phyloP scores from a whole-genome alignment of 352 stramenopile genomes.

The Phytopythium cucurbitacearum region DNA sequence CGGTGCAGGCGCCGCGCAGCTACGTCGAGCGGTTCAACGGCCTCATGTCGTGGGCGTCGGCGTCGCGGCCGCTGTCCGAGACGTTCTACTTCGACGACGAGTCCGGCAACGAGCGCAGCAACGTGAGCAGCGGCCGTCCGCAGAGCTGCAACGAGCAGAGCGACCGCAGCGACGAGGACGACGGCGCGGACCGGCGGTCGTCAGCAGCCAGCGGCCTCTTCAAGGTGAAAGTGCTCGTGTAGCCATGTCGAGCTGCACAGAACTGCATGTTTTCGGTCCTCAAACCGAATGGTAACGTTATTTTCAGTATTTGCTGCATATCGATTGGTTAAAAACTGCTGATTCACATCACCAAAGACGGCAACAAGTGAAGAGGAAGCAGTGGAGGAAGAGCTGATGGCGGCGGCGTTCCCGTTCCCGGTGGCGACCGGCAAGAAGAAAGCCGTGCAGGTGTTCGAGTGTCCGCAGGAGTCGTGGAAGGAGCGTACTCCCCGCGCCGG shows the following conservation, averaged over 20 bases:
- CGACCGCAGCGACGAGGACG: constrained; percentile 2
- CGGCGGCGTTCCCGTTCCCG: constrained; percentile 63
- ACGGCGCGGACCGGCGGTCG: constrained; percentile 7
- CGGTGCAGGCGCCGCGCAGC: too few species aligned
- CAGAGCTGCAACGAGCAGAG: not conserved
- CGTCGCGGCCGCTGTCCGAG: not conserved
- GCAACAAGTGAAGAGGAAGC: not conserved
- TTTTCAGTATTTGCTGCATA: too few species aligned
- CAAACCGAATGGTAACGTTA: too few species aligned
- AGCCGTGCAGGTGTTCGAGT: constrained; percentile 72
- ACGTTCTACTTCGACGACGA: too few species aligned
- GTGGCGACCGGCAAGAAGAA: constrained; percentile 77
- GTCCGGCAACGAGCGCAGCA: too few species aligned
- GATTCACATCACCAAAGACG: not conserved
- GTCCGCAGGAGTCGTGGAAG: constrained; percentile 72
- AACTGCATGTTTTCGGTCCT: too few species aligned
- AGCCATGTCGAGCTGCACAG: constrained; percentile 1
- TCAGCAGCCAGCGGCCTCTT: constrained; percentile 36
- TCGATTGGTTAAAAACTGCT: not conserved
- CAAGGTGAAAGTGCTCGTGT: constrained; percentile 65
- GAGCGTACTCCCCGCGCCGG: constrained; percentile 19
- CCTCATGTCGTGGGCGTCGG: not conserved
- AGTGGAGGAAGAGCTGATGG: not conserved
- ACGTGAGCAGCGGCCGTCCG: too few species aligned
- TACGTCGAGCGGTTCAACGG: too few species aligned